These are phyloP conservation scores for Tilletia setariae DNA, from an alignment of 1,284 basidiomycete genomes.

Conservation along the genomic window DNA sequence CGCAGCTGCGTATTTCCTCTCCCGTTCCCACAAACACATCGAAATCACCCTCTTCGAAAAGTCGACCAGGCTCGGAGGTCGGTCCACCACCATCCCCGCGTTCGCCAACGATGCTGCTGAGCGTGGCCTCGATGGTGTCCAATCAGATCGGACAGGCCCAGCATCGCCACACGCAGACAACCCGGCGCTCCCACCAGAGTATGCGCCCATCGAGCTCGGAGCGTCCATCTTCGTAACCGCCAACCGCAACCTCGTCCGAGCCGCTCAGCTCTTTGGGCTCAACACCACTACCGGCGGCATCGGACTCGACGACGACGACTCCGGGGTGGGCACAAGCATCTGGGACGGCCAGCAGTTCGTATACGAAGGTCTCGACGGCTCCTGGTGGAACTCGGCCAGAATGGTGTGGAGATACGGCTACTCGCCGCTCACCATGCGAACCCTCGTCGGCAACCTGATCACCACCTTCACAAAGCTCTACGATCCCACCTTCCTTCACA, in stretches of 20 bases:
- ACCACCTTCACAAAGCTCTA: conserved; percentile 66
- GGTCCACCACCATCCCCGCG: conserved; percentile 74
- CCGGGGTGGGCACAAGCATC: conserved; percentile 55
- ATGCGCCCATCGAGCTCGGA: conserved; percentile 72
- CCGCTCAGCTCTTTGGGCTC: conserved; percentile 15
- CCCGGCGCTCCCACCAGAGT: conserved; percentile 21
- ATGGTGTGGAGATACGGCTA: conserved; percentile 73
- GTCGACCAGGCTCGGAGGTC: conserved; percentile 72
- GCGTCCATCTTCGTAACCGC: conserved; percentile 80
- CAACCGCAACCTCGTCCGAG: conserved; percentile 65
- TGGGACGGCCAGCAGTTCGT: conserved; percentile 70
- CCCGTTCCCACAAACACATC: conserved; percentile 60
- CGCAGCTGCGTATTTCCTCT: conserved; percentile 82
- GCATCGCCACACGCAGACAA: neutral
- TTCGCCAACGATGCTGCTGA: conserved; percentile 61
- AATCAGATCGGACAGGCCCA: neutral
- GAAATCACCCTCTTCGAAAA: conserved; percentile 80
- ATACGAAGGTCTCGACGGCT: conserved; percentile 39
- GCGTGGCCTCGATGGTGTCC: conserved; percentile 37
- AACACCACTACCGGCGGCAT: conserved; percentile 6
- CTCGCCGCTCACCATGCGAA: conserved; percentile 62
- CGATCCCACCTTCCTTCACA: conserved; percentile 60
- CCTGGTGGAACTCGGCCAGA: conserved; percentile 48
- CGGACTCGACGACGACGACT: conserved; percentile 14
- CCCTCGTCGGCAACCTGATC: conserved; percentile 62